Conservation (phyloP, 2,329 filamentous ascomycete genomes). For the Sphaerostilbella broomeana region DNA sequence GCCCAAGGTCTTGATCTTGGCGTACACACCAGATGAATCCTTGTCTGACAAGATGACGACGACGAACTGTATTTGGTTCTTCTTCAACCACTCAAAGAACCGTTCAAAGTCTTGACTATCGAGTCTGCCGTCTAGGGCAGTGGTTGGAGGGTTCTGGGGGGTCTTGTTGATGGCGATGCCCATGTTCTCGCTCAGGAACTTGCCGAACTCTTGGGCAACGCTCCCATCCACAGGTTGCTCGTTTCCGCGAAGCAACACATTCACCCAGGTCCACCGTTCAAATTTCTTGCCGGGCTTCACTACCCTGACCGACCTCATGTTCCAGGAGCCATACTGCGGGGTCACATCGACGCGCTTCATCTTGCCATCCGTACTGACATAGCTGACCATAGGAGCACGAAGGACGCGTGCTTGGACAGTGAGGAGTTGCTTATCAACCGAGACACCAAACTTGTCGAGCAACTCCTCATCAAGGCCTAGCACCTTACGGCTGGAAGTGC, state of each 20-base stretch:
- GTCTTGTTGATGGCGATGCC: conserved; percentile 33
- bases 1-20: conserved; percentile 58
- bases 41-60: conserved; percentile 53
- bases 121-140: conserved; percentile 11
- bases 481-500: conserved; percentile 46
- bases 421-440: conserved; percentile 54
- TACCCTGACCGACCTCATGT: conserved; percentile 55
- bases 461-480: conserved; percentile 50
- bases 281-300: conserved; percentile 41
- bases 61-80: conserved; percentile 40
- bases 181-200: conserved; percentile 29
- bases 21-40: conserved; percentile 51
- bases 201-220: conserved; percentile 29
- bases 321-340: conserved; percentile 58
- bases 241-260: conserved; percentile 23
- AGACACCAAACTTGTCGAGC: conserved; percentile 55
- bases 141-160: conserved; percentile 13
- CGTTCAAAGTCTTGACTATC: conserved; percentile 19
- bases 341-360: conserved; percentile 19
- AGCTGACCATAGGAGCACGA: conserved; percentile 51
- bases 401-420: conserved; percentile 69
- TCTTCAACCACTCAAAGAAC: conserved; percentile 27
- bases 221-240: conserved; percentile 11
- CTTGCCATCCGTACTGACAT: conserved; percentile 33
- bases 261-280: conserved; percentile 44